Evolutionary conservation across 352 stramenopile species (phyloP), one percentile per base, ranked within the genome.

Genomic region (Phytopythium chamaehyphon): DNA sequence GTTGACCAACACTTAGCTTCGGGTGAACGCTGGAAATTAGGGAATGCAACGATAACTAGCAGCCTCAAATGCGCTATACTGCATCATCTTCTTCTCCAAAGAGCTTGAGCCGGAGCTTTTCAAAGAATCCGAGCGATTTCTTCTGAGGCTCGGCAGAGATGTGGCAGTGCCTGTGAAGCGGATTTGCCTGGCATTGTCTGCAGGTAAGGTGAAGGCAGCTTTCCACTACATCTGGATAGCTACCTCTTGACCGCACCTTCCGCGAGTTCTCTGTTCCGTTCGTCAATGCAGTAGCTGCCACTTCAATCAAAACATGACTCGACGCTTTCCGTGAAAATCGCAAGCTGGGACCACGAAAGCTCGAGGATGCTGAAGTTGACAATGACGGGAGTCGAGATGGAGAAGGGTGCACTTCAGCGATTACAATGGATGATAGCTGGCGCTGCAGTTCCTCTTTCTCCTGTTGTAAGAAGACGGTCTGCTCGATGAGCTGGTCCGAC

Each of bases 181-280:
- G 46, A 23, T 64, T 66, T 1, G 47, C 43, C 2, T 61, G 65
- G n/a, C 70, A 78, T 18, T 78, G 72, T 6, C 60, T 67, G 55
- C 75, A 87, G 1, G 78, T 86, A 40, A 86, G 72, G 62, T 88
- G 77, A 1, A 88, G 69, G 68, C 77, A 88, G 47, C 63, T 81
- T 60, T 88, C 73, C 26, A 88, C 69, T 8, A 86, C 75, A 47
- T 88, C 75, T 4, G 74, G 74, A 51, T 66, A 79, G 33, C 63
- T 71, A 0, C 48, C 62, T 40, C 52, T 71, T 26, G 43, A 58
- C 40, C 45, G 26, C 45, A 26, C 50, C 54, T 61, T 66, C 70
- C 38, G 37, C 16, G n/a, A 38, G 26, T 21, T 56, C 55, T 46
- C 60, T 52, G 19, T 55, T 38, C 6, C 21, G 18, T 23, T 18